A percentile compares a stretch with the other conserved stretches of the same genome.
Evolutionary conservation across 2,329 filamentous ascomycete genomes (phyloP).

Genomic region (Xylaria polymorpha): DNA sequence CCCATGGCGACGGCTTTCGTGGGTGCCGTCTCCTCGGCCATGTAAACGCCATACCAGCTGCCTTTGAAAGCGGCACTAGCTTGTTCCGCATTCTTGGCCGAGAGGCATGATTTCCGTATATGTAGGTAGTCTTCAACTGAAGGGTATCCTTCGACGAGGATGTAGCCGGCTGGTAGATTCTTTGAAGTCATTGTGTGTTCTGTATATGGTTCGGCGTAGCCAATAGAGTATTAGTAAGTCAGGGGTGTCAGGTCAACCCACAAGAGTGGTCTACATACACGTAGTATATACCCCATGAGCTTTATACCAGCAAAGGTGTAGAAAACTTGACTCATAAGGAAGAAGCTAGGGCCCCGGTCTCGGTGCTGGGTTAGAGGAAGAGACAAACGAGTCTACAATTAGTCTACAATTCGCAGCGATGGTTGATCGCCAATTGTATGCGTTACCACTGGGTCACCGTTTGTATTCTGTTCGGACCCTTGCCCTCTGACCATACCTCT

Average conservation of each 20-base stretch:
- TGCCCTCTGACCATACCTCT: too few relatives aligned
- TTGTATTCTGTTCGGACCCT: too few relatives aligned
- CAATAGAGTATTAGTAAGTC: not conserved
- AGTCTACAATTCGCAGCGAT: too few relatives aligned
- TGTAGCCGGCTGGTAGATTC: slow-evolving; percentile 21
- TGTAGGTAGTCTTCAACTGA: slow-evolving; percentile 31
- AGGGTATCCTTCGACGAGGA: slow-evolving; percentile 35
- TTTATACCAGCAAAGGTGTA: not conserved
- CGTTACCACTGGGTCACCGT: too few relatives aligned
- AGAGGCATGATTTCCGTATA: slow-evolving; percentile 14
- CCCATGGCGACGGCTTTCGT: slow-evolving; percentile 59
- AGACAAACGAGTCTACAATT: too few relatives aligned
- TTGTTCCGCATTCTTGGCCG: slow-evolving; percentile 53
- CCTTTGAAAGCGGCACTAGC: slow-evolving; percentile 51
- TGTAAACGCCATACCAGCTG: slow-evolving; percentile 58
- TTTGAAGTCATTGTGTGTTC: slow-evolving; percentile 24
- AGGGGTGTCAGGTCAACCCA: too few relatives aligned
- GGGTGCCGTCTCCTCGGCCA: slow-evolving; percentile 46
- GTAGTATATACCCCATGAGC: not conserved
- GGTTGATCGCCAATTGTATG: not conserved
- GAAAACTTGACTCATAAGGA: not conserved
- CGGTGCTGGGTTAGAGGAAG: not conserved
- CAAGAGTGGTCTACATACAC: not conserved
- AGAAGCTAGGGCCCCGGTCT: not conserved
- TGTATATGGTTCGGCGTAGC: not conserved